Evolutionary conservation across 1,284 basidiomycete genomes (phyloP).

Genomic region (Trichosporon sp.): DNA sequence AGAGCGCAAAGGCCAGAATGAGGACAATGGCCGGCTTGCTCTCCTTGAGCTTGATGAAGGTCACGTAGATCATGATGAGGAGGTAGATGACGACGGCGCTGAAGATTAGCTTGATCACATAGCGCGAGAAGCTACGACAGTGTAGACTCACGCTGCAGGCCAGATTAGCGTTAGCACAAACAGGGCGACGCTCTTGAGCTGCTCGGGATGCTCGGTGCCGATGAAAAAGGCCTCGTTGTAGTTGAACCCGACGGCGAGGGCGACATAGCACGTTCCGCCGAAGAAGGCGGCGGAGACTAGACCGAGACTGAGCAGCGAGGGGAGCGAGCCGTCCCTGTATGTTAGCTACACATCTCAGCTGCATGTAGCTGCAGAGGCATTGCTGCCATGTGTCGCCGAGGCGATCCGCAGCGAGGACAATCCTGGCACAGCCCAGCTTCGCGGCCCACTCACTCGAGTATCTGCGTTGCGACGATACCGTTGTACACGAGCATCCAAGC

Average conservation of each 20-base stretch:
- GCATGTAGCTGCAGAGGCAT: neutral
- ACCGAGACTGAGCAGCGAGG: slow-evolving; percentile 49
- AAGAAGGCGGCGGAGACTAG: slow-evolving; percentile 61
- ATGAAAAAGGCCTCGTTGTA: slow-evolving; percentile 60
- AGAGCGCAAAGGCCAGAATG: slow-evolving; percentile 51
- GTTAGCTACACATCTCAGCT: neutral
- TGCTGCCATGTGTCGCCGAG: too few species aligned
- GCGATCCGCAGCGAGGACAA: too few species aligned
- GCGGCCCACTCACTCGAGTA: slow-evolving; percentile 48
- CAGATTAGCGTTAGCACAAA: slow-evolving; percentile 76
- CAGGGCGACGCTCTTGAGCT: slow-evolving; percentile 60
- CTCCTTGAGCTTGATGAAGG: slow-evolving; percentile 64
- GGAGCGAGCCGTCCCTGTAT: slow-evolving; percentile 61
- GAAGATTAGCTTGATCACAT: slow-evolving; percentile 8
- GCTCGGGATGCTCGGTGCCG: slow-evolving; percentile 36
- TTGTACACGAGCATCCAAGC: slow-evolving; percentile 75
- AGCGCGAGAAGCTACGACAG: too few species aligned
- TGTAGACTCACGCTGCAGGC: slow-evolving; percentile 63
- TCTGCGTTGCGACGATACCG: slow-evolving; percentile 70
- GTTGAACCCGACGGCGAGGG: slow-evolving; percentile 65
- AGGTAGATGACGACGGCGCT: slow-evolving; percentile 66
- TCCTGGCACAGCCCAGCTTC: neutral
- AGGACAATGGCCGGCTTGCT: slow-evolving; percentile 52
- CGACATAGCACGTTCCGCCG: slow-evolving; percentile 65
- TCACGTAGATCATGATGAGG: slow-evolving; percentile 66